A percentile compares a stretch with the other conserved stretches of the same genome.
Conservation (phyloP, 495 filamentous ascomycete genomes). For the Xylaria telfairii region DNA sequence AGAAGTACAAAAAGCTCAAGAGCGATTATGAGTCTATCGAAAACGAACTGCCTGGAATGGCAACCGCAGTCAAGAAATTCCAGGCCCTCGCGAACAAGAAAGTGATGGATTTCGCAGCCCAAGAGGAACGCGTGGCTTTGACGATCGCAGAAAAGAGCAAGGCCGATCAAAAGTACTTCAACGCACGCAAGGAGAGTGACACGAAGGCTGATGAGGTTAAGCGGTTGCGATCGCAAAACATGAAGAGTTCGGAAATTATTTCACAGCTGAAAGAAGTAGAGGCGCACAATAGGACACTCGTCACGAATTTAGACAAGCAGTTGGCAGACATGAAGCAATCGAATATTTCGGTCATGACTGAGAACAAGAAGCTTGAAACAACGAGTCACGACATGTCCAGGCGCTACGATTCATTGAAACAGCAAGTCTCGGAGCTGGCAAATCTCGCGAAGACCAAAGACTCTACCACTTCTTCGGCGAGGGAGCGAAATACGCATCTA, state of each 20-base stretch:
- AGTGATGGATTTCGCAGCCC: slow-evolving; percentile 70
- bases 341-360: slow-evolving; percentile 66
- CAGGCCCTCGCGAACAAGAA: slow-evolving; percentile 84
- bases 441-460: slow-evolving; percentile 77
- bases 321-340: slow-evolving; percentile 78
- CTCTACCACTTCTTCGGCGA: slow-evolving; percentile 60
- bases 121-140: slow-evolving; percentile 79
- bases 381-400: slow-evolving; percentile 70
- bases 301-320: slow-evolving; percentile 91
- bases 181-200: slow-evolving; percentile 91
- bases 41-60: slow-evolving; percentile 84
- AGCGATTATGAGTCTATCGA: slow-evolving; percentile 82
- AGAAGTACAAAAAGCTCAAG: slow-evolving; percentile 73
- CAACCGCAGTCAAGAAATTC: slow-evolving; percentile 84
- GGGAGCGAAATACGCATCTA: slow-evolving; percentile 62
- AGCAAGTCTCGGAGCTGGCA: slow-evolving; percentile 77
- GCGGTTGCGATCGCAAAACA: slow-evolving; percentile 77
- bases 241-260: slow-evolving; percentile 91
- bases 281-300: slow-evolving; percentile 59
- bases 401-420: slow-evolving; percentile 71
- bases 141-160: slow-evolving; percentile 89
- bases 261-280: slow-evolving; percentile 91
- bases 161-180: slow-evolving; percentile 97
- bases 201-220: slow-evolving; percentile 77
- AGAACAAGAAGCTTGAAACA: slow-evolving; percentile 75